A percentile compares a stretch with the other conserved stretches of the same genome.
Evolutionary conservation across 805 yeast species (phyloP).

Genomic region (Vanderwaltozyma polyspora): DNA sequence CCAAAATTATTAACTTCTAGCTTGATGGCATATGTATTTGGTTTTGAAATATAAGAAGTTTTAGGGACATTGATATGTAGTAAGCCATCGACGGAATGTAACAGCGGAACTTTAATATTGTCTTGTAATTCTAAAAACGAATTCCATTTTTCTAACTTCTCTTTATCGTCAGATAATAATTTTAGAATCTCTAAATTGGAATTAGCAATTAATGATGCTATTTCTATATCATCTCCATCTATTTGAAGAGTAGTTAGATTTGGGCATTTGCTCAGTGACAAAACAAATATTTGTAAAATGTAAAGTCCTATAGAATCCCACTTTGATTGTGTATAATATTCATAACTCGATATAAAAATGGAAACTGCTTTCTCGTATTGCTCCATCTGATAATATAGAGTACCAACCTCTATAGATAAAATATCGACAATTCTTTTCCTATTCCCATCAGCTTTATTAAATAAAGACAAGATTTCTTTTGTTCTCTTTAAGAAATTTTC

Average conservation of each 20-base stretch:
- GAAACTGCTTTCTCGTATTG: conserved; percentile 51
- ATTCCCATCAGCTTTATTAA: conserved; percentile 11
- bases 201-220: conserved; percentile 18
- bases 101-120: conserved; percentile 7
- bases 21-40: conserved; percentile 16
- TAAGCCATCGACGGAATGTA: conserved; percentile 18
- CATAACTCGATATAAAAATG: conserved; percentile 58
- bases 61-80: conserved; percentile 8
- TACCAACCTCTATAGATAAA: conserved; percentile 68
- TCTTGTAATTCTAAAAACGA: conserved; percentile 15
- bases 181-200: conserved; percentile 23
- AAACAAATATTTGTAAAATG: conserved; percentile 55
- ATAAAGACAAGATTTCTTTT: conserved; percentile 23
- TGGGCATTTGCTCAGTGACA: conserved; percentile 40
- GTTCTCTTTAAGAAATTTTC: conserved; percentile 42
- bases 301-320: conserved; percentile 65
- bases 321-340: conserved; percentile 52
- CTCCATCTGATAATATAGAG: conserved; percentile 47
- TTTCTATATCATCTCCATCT: conserved; percentile 19
- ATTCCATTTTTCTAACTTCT: conserved; percentile 18
- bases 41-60: conserved; percentile 3
- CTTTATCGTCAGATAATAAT: conserved; percentile 8
- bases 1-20: conserved; percentile 9
- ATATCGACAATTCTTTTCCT: conserved; percentile 60
- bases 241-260: conserved; percentile 12